Evolutionary conservation across 2,329 filamentous ascomycete species (phyloP).

Genomic region (Metarhizium anisopliae): DNA sequence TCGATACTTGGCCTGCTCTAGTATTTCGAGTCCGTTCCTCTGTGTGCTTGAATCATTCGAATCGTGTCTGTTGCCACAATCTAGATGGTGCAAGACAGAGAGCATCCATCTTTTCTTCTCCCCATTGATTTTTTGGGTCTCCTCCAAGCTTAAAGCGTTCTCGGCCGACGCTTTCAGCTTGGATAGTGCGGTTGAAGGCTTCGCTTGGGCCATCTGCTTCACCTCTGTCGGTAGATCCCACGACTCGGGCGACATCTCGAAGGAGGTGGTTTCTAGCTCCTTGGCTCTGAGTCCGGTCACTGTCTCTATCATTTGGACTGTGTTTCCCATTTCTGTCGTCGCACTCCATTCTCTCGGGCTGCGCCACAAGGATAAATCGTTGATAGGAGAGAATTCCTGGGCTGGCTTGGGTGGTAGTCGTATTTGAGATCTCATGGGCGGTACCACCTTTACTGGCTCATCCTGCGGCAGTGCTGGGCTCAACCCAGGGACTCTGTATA

Average conservation of each 20-base stretch:
- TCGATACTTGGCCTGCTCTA: not conserved
- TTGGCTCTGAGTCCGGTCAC: not conserved
- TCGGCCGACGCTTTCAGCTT: conserved; percentile 9
- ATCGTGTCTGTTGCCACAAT: conserved; percentile 16
- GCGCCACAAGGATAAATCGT: conserved; percentile 3
- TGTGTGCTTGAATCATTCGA: not conserved
- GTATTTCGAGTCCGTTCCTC: not conserved
- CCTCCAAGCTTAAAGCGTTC: not conserved
- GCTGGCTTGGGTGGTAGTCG: not conserved
- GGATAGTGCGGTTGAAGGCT: conserved; percentile 8
- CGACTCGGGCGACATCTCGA: not conserved
- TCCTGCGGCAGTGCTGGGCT: not conserved
- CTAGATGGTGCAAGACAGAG: conserved; percentile 42
- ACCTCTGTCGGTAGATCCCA: conserved; percentile 3
- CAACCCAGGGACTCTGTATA: not conserved
- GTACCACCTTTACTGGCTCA: not conserved
- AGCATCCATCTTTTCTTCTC: conserved; percentile 42
- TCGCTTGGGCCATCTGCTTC: conserved; percentile 6
- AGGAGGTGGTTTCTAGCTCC: not conserved
- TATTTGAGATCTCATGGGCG: conserved; percentile 3
- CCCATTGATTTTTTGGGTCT: conserved; percentile 15
- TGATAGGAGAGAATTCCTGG: not conserved
- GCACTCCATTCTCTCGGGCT: conserved; percentile 2
- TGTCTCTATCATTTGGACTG: not conserved
- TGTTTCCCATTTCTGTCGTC: not conserved